Evolutionary conservation across 257 asterid species (phyloP).

Genomic region (Capsicum rhomboideum): DNA sequence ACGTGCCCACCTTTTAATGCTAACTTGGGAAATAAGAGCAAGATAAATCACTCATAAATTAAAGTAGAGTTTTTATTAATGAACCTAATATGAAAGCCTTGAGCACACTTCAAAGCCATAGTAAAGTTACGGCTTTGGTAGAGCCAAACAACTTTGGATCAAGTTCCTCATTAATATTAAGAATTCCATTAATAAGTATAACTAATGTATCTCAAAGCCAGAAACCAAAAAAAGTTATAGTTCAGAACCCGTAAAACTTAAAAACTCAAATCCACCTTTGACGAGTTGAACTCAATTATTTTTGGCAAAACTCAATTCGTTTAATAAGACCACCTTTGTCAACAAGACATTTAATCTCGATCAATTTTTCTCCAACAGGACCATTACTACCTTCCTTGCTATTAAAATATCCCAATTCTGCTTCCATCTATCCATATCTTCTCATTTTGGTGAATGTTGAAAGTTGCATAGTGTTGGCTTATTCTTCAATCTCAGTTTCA

Average conservation of each 20-base stretch:
- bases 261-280: neutral
- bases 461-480: too few relatives aligned
- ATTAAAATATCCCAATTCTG: too few relatives aligned
- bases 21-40: neutral
- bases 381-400: too few relatives aligned
- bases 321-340: too few relatives aligned
- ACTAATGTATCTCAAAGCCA: neutral
- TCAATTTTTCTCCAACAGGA: too few relatives aligned
- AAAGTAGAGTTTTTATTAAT: neutral
- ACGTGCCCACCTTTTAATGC: neutral
- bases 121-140: neutral
- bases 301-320: too few relatives aligned
- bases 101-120: constrained; percentile 7
- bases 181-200: neutral
- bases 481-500: too few relatives aligned
- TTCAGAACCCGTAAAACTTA: neutral
- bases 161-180: neutral
- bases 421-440: too few relatives aligned
- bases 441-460: too few relatives aligned
- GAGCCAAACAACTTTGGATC: neutral
- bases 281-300: too few relatives aligned
- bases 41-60: neutral
- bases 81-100: neutral
- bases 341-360: too few relatives aligned
- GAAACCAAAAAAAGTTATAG: neutral